Evolutionary conservation across 1,284 basidiomycete species (phyloP).

Genomic region (Sporisorium graminicola): DNA sequence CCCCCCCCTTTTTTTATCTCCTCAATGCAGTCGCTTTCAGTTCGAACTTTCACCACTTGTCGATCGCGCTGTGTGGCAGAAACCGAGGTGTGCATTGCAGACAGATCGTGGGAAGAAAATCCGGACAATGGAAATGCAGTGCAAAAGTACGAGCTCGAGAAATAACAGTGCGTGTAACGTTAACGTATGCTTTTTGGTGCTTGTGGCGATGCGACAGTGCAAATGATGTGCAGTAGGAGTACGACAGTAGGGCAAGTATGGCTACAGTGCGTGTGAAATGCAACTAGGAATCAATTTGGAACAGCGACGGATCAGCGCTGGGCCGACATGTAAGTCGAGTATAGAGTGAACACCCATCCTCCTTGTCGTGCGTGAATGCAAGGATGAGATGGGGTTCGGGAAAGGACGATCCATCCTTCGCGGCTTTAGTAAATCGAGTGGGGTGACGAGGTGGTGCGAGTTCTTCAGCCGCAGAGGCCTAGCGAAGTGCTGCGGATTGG

Average conservation of each 20-base stretch:
- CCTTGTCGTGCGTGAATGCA: background rate
- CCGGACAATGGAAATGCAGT: conserved; percentile 4
- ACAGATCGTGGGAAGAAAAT: no score
- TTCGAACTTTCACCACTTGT: no score
- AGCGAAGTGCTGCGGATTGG: no score
- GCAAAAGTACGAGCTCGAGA: background rate
- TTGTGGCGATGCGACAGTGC: background rate
- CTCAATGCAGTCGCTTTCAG: no score
- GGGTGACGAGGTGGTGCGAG: background rate
- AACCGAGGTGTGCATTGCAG: no score
- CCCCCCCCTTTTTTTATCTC: no score
- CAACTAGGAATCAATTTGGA: background rate
- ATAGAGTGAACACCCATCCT: background rate
- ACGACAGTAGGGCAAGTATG: conserved; percentile 27
- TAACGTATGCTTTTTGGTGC: conserved; percentile 4
- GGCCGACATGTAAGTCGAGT: background rate
- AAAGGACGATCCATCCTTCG: background rate
- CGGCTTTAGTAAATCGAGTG: background rate
- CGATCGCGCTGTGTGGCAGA: no score
- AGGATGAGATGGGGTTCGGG: background rate
- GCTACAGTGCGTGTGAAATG: conserved; percentile 17
- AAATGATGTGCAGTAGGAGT: background rate
- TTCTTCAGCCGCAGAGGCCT: no score
- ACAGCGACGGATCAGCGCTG: background rate
- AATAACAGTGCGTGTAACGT: no score